Conservation (phyloP, 2,329 filamentous ascomycete genomes). For the Fusarium protoensiforme region DNA sequence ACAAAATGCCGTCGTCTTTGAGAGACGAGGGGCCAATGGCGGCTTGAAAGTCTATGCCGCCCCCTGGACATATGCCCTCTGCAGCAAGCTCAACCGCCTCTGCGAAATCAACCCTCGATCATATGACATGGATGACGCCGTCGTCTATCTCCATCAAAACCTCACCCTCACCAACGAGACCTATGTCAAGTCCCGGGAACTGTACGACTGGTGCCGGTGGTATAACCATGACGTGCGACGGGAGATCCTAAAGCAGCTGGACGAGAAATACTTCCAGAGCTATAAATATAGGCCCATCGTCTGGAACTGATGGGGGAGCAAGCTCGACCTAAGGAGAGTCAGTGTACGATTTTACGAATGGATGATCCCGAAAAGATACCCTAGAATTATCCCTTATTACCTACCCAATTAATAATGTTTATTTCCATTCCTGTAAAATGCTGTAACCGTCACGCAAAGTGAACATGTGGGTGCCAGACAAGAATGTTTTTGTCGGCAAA, state of each 20-base stretch:
- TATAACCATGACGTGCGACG: constrained; percentile 30
- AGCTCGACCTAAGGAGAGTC: background rate
- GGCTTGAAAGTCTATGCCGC: constrained; percentile 34
- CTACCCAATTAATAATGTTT: constrained; percentile 22
- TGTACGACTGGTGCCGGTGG: constrained; percentile 27
- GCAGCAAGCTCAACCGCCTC: constrained; percentile 35
- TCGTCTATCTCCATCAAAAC: constrained; percentile 31
- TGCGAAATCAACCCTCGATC: constrained; percentile 24
- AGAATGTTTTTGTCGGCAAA: constrained; percentile 29
- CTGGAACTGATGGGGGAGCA: constrained; percentile 14
- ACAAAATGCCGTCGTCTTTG: constrained; percentile 33
- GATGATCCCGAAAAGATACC: constrained; percentile 31
- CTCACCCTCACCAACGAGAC: constrained; percentile 3
- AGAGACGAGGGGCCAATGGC: constrained; percentile 19
- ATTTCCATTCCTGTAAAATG: background rate
- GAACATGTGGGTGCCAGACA: constrained; percentile 26
- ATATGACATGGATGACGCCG: constrained; percentile 35
- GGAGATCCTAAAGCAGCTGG: constrained; percentile 15
- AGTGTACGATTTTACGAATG: constrained; percentile 2
- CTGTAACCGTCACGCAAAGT: constrained; percentile 12
- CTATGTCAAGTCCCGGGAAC: constrained; percentile 1
- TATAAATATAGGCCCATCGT: constrained; percentile 25
- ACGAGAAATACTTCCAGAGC: constrained; percentile 14
- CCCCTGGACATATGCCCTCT: constrained; percentile 35
- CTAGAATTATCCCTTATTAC: constrained; percentile 7